These are phyloP conservation scores for Claviceps capensis DNA, from an alignment of 2,329 filamentous ascomycete species.

Conservation along the genomic window DNA sequence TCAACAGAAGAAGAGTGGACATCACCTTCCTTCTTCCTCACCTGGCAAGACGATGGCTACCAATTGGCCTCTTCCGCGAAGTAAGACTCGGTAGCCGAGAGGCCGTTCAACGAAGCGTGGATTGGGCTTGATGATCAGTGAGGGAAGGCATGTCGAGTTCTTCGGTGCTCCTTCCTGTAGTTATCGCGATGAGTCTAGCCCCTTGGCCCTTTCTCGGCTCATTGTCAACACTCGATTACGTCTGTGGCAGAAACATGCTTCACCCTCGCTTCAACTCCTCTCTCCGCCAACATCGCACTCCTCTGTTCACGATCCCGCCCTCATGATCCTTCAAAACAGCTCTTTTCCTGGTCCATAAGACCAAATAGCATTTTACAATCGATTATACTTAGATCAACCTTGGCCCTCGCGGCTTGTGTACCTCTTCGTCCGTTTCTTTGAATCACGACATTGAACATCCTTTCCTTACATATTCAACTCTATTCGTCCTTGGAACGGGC, in stretches of 20 bases:
- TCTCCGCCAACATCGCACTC: background rate
- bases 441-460: background rate
- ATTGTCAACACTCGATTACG: background rate
- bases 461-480: background rate
- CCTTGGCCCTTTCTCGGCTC: background rate
- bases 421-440: background rate
- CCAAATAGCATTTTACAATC: background rate
- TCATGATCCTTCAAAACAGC: background rate
- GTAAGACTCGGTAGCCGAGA: background rate
- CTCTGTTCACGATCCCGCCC: background rate
- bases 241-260: background rate
- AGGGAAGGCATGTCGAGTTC: background rate
- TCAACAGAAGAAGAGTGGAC: background rate
- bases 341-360: background rate
- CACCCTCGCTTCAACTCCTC: background rate
- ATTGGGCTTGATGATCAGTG: background rate
- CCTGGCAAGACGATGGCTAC: background rate
- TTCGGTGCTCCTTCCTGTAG: background rate
- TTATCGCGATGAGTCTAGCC: background rate
- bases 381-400: background rate
- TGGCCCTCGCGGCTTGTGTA: background rate
- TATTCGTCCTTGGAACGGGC: background rate
- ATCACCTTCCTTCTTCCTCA: background rate
- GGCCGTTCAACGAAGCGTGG: background rate
- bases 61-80: background rate